Percentiles rank a stretch among this genome's conserved stretches.
phyloP scores from a whole-genome alignment of 1,284 basidiomycete species.

The Exobasidium rhododendri region DNA sequence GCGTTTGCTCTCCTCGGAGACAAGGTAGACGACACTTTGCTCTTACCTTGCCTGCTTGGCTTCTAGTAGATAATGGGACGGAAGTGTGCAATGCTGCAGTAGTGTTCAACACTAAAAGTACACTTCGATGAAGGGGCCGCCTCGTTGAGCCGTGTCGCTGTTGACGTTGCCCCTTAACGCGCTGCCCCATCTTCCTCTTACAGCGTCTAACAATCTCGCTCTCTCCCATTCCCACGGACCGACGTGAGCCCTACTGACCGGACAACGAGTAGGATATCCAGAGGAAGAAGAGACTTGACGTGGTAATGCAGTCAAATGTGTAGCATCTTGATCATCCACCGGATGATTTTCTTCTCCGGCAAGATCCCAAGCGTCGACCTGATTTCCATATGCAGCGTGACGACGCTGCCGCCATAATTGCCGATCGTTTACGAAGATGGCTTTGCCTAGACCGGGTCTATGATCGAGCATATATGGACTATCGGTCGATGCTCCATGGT shows the following conservation, averaged over 20 bases:
- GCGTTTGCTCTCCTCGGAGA: no score
- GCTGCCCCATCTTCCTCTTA: slow-evolving; percentile 2
- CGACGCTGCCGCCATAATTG: neutral
- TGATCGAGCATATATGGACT: neutral
- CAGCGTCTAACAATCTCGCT: neutral
- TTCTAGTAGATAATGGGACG: no score
- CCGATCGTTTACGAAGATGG: neutral
- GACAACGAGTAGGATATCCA: slow-evolving; percentile 1
- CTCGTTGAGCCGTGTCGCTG: neutral
- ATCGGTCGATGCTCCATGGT: neutral
- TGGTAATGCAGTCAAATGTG: neutral
- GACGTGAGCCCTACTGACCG: neutral
- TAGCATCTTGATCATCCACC: neutral
- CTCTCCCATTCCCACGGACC: neutral
- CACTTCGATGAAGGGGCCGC: neutral
- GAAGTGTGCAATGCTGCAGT: no score
- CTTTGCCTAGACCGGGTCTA: neutral
- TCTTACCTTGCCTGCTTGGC: no score
- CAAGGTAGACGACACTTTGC: no score
- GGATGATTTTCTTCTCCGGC: neutral
- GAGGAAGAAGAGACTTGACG: neutral
- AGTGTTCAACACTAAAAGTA: neutral
- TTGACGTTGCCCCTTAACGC: neutral
- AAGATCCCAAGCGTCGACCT: neutral
- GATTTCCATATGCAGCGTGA: neutral